A percentile compares a stretch with the other conserved stretches of the same genome.
Conservation (phyloP, 805 yeast species). For the Cephaloascus fragrans region DNA sequence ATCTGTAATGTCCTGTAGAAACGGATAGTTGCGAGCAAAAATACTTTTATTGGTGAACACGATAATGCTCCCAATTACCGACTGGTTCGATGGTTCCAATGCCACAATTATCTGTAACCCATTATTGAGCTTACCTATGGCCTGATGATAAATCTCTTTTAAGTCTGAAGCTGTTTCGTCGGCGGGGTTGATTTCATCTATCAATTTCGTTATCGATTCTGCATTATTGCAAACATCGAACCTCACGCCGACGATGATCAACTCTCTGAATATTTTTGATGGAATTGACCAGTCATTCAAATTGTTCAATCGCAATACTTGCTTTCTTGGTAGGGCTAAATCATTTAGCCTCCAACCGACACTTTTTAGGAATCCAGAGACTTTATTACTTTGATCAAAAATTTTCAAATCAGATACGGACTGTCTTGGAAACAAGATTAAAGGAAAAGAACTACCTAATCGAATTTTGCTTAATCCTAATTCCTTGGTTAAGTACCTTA, state of each 20-base stretch:
- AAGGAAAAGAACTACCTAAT: constrained; percentile 39
- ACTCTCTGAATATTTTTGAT: constrained; percentile 40
- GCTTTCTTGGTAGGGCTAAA: neutral
- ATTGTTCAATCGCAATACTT: constrained; percentile 29
- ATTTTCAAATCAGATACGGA: too few species aligned
- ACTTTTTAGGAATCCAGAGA: constrained; percentile 21
- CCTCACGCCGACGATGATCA: constrained; percentile 47
- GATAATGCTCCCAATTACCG: constrained; percentile 42
- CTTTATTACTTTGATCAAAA: constrained; percentile 8
- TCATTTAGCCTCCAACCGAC: constrained; percentile 29
- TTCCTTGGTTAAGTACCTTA: constrained; percentile 36
- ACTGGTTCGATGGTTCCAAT: constrained; percentile 40
- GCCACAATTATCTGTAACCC: constrained; percentile 41
- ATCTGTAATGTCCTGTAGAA: constrained; percentile 29
- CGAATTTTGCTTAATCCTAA: constrained; percentile 26
- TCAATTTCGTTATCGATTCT: constrained; percentile 29
- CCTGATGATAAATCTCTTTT: constrained; percentile 23
- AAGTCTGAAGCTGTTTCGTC: constrained; percentile 14
- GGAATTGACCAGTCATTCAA: constrained; percentile 42
- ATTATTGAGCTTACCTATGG: constrained; percentile 19
- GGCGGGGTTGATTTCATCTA: constrained; percentile 10
- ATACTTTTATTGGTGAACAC: constrained; percentile 35
- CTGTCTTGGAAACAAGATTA: constrained; percentile 22
- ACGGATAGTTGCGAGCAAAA: constrained; percentile 40
- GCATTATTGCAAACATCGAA: constrained; percentile 43